Base-by-base conservation (phyloP, 1,284 basidiomycete species). In the Gomphus bonarii region DNA sequence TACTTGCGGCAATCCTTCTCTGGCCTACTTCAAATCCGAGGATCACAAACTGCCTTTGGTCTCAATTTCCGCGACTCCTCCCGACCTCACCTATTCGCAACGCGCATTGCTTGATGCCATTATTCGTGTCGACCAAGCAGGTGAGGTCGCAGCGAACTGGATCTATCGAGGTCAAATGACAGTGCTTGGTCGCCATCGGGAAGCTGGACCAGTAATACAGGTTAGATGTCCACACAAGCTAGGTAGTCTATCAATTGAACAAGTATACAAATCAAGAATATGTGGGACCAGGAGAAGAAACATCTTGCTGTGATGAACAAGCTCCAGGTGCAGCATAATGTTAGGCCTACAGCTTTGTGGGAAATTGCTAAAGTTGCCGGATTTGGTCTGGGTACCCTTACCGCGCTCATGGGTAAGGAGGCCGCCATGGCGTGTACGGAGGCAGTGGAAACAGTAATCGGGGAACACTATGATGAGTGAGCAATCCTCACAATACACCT, bases 391-490 rank as follows among this genome's bases (percentile, higher is more conserved):
- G 95, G 95, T 5, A 85, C 85, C 1, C 78, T 76, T 0, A 97
- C 95, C 0, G 95, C 92, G 0, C 69, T 95, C 18, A 78, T 97
- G 79, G 90, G 95, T 16, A 88, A 85, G 65, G 85, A 97, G 63
- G 92, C 93, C 7, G 94, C 95, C 1, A 98, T 98, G 95, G 95
- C 95, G 2, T 97, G 94, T 65, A 98, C 95, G 0, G 95, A 98
- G 69, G 95, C 95, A 0, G 94, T 98, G 4, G 95, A 98, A 71
- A 97, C 93, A 0, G 92, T 94, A 51, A 98, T 98, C 57, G 95
- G 95, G 30, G 95, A 98, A 69, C 95, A 98, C 68, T 98, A 98
- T 65, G 92, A 97, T 69, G 93, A 97, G 94, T 95, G 68, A 69
- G 91, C 78, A 10, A 11, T 25, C 50, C 40, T 44, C 43, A 33